Evolutionary conservation across 2,329 filamentous ascomycete species (phyloP).

Genomic region (Ophiostoma angusticollis): DNA sequence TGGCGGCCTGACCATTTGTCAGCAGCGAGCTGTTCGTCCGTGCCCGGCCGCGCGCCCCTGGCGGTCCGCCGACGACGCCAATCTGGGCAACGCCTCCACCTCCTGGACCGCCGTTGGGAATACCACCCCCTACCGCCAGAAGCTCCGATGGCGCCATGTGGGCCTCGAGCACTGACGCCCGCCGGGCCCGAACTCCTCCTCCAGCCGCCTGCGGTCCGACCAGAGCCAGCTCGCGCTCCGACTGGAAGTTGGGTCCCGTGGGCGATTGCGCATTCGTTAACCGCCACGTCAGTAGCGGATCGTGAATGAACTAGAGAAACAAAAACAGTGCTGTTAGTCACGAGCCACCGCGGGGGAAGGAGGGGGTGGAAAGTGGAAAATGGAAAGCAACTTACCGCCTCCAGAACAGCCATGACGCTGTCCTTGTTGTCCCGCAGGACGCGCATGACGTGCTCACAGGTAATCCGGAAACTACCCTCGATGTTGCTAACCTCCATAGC

Average conservation of each 20-base stretch:
- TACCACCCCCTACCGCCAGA: slow-evolving; percentile 25
- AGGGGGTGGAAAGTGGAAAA: slow-evolving; percentile 4
- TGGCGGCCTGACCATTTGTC: no score
- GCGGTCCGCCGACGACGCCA: slow-evolving; percentile 32
- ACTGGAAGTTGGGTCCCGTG: slow-evolving; percentile 53
- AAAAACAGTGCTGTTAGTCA: slow-evolving; percentile 12
- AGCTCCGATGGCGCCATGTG: slow-evolving; percentile 47
- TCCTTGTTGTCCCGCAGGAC: slow-evolving; percentile 95
- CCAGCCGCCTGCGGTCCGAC: slow-evolving; percentile 28
- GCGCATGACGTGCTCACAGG: slow-evolving; percentile 96
- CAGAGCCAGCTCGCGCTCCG: slow-evolving; percentile 44
- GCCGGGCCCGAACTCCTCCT: slow-evolving; percentile 44
- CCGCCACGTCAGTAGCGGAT: slow-evolving; percentile 96
- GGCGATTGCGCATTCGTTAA: slow-evolving; percentile 55
- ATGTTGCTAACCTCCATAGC: slow-evolving; percentile 99
- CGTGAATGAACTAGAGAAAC: slow-evolving; percentile 81
- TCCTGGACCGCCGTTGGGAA: neutral
- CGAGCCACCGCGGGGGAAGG: neutral
- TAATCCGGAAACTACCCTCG: slow-evolving; percentile 94
- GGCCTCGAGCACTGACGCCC: slow-evolving; percentile 56
- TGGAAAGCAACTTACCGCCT: slow-evolving; percentile 58
- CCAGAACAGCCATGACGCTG: slow-evolving; percentile 92
- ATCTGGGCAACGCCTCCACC: slow-evolving; percentile 14
- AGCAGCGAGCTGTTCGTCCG: slow-evolving; percentile 46
- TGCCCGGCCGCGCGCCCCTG: slow-evolving; percentile 34